Percentiles rank a stretch among this genome's conserved stretches.
phyloP scores from a whole-genome alignment of 805 yeast species.

The Wickerhamomyces kurtzmanii region DNA sequence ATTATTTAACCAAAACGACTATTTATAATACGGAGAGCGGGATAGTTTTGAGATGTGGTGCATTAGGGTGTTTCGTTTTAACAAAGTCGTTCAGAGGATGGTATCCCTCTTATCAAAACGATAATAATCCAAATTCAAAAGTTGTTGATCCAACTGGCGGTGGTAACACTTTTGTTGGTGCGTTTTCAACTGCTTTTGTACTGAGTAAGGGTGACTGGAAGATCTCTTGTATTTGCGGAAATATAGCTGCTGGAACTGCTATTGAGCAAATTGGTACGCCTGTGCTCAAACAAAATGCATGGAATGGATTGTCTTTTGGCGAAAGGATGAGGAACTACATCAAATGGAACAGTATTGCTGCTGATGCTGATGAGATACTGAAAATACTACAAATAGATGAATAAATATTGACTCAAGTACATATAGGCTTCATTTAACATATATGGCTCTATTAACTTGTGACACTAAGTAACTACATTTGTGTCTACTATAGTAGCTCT shows the following conservation, averaged over 20 bases:
- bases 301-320: conserved; percentile 51
- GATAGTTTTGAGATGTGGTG: conserved; percentile 69
- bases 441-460: too few relatives aligned
- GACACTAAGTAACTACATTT: too few relatives aligned
- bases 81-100: conserved; percentile 24
- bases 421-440: too few relatives aligned
- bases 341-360: conserved; percentile 1
- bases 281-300: conserved; percentile 20
- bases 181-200: conserved; percentile 52
- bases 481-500: too few relatives aligned
- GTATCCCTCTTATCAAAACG: conserved; percentile 69
- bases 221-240: conserved; percentile 57
- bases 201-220: conserved; percentile 36
- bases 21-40: conserved; percentile 26
- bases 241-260: conserved; percentile 70
- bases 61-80: conserved; percentile 50
- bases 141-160: conserved; percentile 93
- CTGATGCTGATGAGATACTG: too few relatives aligned
- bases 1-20: conserved; percentile 25
- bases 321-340: conserved; percentile 35
- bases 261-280: conserved; percentile 81
- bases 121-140: conserved; percentile 21
- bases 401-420: too few relatives aligned
- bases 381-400: too few relatives aligned
- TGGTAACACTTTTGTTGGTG: conserved; percentile 87